Conservation (phyloP, 1,139 yeast species). For the Yamadazyma dendronema region DNA sequence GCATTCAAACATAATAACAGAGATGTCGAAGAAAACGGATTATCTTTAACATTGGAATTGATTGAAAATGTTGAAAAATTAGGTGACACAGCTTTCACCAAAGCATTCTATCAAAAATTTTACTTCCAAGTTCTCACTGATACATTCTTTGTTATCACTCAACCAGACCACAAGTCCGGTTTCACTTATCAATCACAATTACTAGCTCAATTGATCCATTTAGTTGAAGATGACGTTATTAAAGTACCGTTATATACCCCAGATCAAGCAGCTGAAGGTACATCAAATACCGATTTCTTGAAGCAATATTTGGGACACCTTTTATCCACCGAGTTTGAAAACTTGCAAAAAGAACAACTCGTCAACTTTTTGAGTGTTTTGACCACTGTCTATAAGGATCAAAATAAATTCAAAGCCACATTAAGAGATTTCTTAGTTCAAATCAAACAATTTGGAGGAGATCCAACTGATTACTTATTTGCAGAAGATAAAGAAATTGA, state of each 20-base stretch:
- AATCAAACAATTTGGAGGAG: conserved; percentile 94
- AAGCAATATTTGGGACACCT: conserved; percentile 81
- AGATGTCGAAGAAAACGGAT: conserved; percentile 93
- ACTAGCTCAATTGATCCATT: conserved; percentile 77
- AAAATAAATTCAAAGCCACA: conserved; percentile 74
- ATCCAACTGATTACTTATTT: conserved; percentile 85
- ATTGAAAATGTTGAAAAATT: conserved; percentile 79
- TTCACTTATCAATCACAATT: conserved; percentile 85
- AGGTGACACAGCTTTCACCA: conserved; percentile 74
- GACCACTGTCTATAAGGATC: conserved; percentile 70
- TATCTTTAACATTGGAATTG: conserved; percentile 76
- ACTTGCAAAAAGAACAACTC: conserved; percentile 80
- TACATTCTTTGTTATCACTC: conserved; percentile 89
- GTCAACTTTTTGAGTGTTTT: conserved; percentile 77
- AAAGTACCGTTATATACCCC: conserved; percentile 71
- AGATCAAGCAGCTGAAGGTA: conserved; percentile 79
- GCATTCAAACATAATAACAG: conserved; percentile 96
- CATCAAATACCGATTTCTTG: conserved; percentile 74
- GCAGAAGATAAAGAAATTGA: conserved; percentile 92
- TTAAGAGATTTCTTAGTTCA: conserved; percentile 95
- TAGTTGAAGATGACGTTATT: conserved; percentile 76
- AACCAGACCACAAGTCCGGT: conserved; percentile 97
- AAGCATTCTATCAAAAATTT: conserved; percentile 84
- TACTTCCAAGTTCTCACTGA: conserved; percentile 89
- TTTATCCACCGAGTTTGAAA: conserved; percentile 86